A percentile compares a stretch with the other conserved stretches of the same genome.
Evolutionary conservation across 2,329 filamentous ascomycete species (phyloP).

Genomic region (Penicillium sp.): DNA sequence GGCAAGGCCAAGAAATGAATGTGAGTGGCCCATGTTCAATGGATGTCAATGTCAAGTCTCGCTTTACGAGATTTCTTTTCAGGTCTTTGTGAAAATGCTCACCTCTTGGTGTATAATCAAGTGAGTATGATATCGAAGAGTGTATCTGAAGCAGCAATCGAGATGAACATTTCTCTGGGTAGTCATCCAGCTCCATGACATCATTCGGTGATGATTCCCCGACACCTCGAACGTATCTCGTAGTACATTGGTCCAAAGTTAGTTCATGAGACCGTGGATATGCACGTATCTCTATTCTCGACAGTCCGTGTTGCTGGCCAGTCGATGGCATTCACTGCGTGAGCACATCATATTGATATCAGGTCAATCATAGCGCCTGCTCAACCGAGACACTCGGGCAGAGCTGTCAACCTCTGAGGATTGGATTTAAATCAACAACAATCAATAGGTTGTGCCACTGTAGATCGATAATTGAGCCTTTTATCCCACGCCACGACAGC

Average conservation of each 20-base stretch:
- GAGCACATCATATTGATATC: constrained; percentile 18
- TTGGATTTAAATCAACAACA: too few relatives aligned
- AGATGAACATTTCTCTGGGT: neutral
- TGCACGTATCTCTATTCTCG: neutral
- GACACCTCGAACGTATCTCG: neutral
- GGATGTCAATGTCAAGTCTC: neutral
- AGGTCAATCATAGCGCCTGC: too few relatives aligned
- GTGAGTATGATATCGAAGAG: neutral
- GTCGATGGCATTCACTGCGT: neutral
- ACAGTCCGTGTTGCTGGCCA: neutral
- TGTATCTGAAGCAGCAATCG: neutral
- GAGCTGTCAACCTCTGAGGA: too few relatives aligned
- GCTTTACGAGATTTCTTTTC: neutral
- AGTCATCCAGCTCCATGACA: neutral
- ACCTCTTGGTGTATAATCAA: neutral
- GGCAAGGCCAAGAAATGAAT: constrained; percentile 9
- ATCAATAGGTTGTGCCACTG: too few relatives aligned
- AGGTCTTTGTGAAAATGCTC: neutral
- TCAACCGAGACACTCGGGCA: too few relatives aligned
- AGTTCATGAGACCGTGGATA: too few relatives aligned
- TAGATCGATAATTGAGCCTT: too few relatives aligned
- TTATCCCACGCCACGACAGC: too few relatives aligned
- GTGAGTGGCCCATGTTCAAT: neutral
- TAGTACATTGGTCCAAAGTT: too few relatives aligned
- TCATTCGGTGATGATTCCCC: neutral